phyloP scores from a whole-genome alignment of 805 yeast genomes.

The Saccharomycopsis sp. region DNA sequence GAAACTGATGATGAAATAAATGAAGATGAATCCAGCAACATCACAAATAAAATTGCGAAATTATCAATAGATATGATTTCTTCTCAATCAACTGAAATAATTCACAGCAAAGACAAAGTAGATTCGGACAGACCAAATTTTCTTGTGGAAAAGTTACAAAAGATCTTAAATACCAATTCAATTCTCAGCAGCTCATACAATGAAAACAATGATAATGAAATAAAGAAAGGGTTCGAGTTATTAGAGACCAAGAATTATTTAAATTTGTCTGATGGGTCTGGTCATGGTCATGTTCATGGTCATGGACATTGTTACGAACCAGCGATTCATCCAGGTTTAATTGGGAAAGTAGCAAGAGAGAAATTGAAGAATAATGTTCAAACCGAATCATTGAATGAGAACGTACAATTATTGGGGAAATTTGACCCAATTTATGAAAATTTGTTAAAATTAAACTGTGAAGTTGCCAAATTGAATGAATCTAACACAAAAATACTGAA shows the following conservation, averaged over 20 bases:
- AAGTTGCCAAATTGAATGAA: slow-evolving; percentile 12
- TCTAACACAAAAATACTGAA: slow-evolving; percentile 7
- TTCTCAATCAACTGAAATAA: slow-evolving; percentile 3
- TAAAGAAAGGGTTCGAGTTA: slow-evolving; percentile 6
- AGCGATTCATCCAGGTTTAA: slow-evolving; percentile 29
- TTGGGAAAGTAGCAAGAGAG: slow-evolving; percentile 57
- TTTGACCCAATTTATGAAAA: slow-evolving; percentile 34
- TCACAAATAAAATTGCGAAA: slow-evolving; percentile 13
- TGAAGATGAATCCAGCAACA: neutral
- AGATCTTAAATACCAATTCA: slow-evolving; percentile 9
- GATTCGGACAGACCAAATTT: neutral
- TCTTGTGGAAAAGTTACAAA: slow-evolving; percentile 10
- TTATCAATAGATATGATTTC: slow-evolving; percentile 9
- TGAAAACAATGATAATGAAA: neutral
- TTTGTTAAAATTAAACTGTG: slow-evolving; percentile 8
- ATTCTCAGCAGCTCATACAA: neutral
- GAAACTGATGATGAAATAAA: neutral
- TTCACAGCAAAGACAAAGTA: neutral
- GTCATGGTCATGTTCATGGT: neutral
- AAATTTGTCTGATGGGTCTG: slow-evolving; percentile 1
- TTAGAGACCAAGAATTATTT: slow-evolving; percentile 11
- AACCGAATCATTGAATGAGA: slow-evolving; percentile 48
- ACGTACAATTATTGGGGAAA: slow-evolving; percentile 40
- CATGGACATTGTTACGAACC: slow-evolving; percentile 3
- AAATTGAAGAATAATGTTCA: slow-evolving; percentile 55